A percentile compares a stretch with the other conserved stretches of the same genome.
These are phyloP conservation scores for Penicillium sp. DNA, from an alignment of 2,329 filamentous ascomycete genomes.

Conservation along the genomic window DNA sequence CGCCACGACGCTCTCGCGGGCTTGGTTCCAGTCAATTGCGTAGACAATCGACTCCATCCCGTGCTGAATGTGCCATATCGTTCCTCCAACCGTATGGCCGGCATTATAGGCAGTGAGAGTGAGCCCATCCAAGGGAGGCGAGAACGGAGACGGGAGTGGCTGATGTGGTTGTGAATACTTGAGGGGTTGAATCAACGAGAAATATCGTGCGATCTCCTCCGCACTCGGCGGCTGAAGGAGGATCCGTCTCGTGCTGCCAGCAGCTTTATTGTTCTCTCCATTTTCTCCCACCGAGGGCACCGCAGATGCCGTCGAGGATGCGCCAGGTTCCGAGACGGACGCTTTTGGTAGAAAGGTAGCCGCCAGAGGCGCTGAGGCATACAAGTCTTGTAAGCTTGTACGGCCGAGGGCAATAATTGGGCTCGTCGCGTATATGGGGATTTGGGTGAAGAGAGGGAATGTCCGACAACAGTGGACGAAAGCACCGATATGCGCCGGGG, in stretches of 20 bases:
- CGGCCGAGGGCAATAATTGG: slow-evolving; percentile 92
- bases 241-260: slow-evolving; percentile 42
- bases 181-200: slow-evolving; percentile 81
- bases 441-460: slow-evolving; percentile 83
- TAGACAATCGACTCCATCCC: slow-evolving; percentile 96
- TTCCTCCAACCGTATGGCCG: slow-evolving; percentile 91
- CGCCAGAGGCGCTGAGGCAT: slow-evolving; percentile 82
- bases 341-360: slow-evolving; percentile 74
- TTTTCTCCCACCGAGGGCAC: slow-evolving; percentile 29
- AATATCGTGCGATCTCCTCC: slow-evolving; percentile 90
- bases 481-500: slow-evolving; percentile 83
- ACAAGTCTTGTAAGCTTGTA: slow-evolving; percentile 86
- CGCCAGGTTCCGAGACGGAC: slow-evolving; percentile 60
- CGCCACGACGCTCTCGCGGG: slow-evolving; percentile 89
- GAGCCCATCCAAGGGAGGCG: slow-evolving; percentile 81
- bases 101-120: slow-evolving; percentile 97
- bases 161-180: slow-evolving; percentile 98
- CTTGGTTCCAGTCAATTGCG: slow-evolving; percentile 96
- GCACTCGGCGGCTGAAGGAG: slow-evolving; percentile 68
- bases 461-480: slow-evolving; percentile 38
- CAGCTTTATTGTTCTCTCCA: slow-evolving; percentile 32
- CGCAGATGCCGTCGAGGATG: slow-evolving; percentile 42
- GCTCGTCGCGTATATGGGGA: slow-evolving; percentile 90
- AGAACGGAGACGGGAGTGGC: slow-evolving; percentile 80
- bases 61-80: slow-evolving; percentile 98